A percentile compares a stretch with the other conserved stretches of the same genome.
Conservation (phyloP, 1,139 yeast species). For the Tardiomyces depauwii region DNA sequence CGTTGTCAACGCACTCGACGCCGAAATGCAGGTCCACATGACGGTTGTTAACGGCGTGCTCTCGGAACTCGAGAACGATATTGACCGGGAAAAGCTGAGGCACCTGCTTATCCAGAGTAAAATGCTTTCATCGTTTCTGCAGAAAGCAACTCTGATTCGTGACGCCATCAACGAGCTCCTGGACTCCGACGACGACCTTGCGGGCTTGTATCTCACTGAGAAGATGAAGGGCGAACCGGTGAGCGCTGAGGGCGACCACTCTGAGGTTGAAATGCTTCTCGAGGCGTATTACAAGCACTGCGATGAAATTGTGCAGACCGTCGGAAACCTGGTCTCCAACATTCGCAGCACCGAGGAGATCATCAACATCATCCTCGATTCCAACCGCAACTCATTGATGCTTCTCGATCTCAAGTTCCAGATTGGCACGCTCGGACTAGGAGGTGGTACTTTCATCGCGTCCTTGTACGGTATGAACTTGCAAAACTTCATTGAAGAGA, state of each 20-base stretch:
- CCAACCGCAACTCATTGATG: constrained; percentile 93
- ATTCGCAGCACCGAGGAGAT: constrained; percentile 93
- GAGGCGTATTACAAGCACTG: constrained; percentile 93
- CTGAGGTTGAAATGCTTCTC: constrained; percentile 81
- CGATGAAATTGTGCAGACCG: constrained; percentile 92
- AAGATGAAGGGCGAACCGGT: constrained; percentile 26
- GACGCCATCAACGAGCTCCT: constrained; percentile 78
- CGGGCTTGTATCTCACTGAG: constrained; percentile 67
- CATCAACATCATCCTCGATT: constrained; percentile 86
- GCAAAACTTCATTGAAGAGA: constrained; percentile 81
- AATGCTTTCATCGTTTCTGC: constrained; percentile 67
- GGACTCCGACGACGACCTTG: constrained; percentile 87
- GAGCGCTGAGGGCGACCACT: constrained; percentile 35
- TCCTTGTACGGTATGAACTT: constrained; percentile 96
- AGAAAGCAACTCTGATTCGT: constrained; percentile 72
- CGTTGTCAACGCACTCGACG: constrained; percentile 71
- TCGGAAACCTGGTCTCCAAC: constrained; percentile 73
- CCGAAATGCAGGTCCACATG: constrained; percentile 71
- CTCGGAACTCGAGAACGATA: constrained; percentile 72
- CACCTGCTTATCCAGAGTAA: constrained; percentile 74
- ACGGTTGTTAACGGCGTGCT: constrained; percentile 67
- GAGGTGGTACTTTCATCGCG: constrained; percentile 73
- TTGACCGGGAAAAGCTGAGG: constrained; percentile 73
- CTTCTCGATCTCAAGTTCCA: constrained; percentile 78
- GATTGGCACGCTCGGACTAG: constrained; percentile 77